These are phyloP conservation scores for Fusarium aywerte DNA, from an alignment of 2,329 filamentous ascomycete genomes.

Conservation along the genomic window DNA sequence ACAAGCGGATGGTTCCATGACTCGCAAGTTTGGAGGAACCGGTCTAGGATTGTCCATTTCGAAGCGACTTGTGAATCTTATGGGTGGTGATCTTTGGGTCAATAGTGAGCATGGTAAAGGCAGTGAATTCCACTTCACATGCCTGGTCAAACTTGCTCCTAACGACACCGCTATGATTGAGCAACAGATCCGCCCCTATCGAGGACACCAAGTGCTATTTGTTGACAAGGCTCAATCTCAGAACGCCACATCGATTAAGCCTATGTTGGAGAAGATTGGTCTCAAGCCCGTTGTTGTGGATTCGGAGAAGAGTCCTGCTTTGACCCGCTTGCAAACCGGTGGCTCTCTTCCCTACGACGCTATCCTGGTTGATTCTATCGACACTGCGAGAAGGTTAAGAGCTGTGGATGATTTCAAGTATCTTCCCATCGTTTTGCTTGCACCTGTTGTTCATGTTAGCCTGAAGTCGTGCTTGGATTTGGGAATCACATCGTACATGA, in stretches of 20 bases:
- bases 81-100: conserved; percentile 97
- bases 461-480: conserved; percentile 94
- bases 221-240: conserved; percentile 90
- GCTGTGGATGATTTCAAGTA: conserved; percentile 97
- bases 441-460: conserved; percentile 88
- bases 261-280: conserved; percentile 81
- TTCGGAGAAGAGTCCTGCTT: conserved; percentile 73
- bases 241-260: conserved; percentile 78
- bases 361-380: conserved; percentile 93
- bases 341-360: conserved; percentile 84
- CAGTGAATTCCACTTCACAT: conserved; percentile 97
- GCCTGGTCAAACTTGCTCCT: conserved; percentile 84
- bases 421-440: conserved; percentile 92
- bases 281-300: conserved; percentile 87
- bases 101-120: conserved; percentile 91
- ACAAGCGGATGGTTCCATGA: conserved; percentile 96
- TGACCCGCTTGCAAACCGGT: conserved; percentile 62
- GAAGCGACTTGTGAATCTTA: conserved; percentile 91
- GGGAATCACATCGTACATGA: conserved; percentile 99
- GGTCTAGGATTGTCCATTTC: conserved; percentile 95
- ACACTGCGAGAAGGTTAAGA: conserved; percentile 85
- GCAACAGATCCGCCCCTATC: conserved; percentile 89
- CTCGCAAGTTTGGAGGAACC: conserved; percentile 93
- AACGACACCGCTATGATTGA: conserved; percentile 81
- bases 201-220: conserved; percentile 90